Evolutionary conservation across 2,329 filamentous ascomycete species (phyloP).

Genomic region (Sarocladiaceae sp.): DNA sequence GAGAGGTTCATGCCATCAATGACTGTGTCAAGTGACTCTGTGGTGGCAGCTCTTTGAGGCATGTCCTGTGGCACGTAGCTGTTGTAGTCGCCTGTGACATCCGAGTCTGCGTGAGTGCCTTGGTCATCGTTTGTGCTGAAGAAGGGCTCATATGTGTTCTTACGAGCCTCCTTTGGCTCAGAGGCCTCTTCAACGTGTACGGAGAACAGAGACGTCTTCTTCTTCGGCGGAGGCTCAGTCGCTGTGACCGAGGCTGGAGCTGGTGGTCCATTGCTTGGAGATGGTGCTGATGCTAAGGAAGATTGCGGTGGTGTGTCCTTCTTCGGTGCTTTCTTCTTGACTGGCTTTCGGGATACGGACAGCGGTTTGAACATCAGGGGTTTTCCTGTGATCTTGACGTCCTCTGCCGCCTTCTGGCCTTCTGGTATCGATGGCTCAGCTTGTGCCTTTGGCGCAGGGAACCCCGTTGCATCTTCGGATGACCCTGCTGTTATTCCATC

Average conservation of each 20-base stretch:
- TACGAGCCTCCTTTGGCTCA: slow-evolving; percentile 19
- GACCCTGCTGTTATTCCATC: slow-evolving; percentile 14
- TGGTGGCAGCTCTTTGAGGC: slow-evolving; percentile 14
- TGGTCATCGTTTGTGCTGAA: slow-evolving; percentile 33
- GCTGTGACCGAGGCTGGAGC: slow-evolving; percentile 5
- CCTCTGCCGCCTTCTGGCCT: slow-evolving; percentile 55
- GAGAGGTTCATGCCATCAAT: slow-evolving; percentile 78
- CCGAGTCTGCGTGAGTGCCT: slow-evolving; percentile 22
- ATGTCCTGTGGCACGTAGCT: background rate
- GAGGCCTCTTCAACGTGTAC: slow-evolving; percentile 41
- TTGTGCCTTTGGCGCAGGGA: slow-evolving; percentile 36
- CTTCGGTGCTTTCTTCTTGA: slow-evolving; percentile 58
- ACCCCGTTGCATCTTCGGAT: slow-evolving; percentile 21
- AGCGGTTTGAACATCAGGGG: slow-evolving; percentile 85
- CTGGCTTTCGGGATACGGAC: slow-evolving; percentile 72
- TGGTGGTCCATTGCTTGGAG: background rate
- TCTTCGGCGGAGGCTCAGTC: slow-evolving; percentile 42
- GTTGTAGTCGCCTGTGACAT: slow-evolving; percentile 23
- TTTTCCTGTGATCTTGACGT: slow-evolving; percentile 69
- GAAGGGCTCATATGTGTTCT: slow-evolving; percentile 45
- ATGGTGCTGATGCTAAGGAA: slow-evolving; percentile 11
- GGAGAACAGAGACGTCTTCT: slow-evolving; percentile 67
- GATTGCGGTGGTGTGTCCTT: slow-evolving; percentile 17
- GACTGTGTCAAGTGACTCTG: slow-evolving; percentile 64
- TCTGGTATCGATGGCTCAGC: slow-evolving; percentile 46